Percentiles rank a stretch among this genome's conserved stretches.
Evolutionary conservation across 2,329 filamentous ascomycete genomes (phyloP).

Genomic region (Alternaria novae-zelandiae): DNA sequence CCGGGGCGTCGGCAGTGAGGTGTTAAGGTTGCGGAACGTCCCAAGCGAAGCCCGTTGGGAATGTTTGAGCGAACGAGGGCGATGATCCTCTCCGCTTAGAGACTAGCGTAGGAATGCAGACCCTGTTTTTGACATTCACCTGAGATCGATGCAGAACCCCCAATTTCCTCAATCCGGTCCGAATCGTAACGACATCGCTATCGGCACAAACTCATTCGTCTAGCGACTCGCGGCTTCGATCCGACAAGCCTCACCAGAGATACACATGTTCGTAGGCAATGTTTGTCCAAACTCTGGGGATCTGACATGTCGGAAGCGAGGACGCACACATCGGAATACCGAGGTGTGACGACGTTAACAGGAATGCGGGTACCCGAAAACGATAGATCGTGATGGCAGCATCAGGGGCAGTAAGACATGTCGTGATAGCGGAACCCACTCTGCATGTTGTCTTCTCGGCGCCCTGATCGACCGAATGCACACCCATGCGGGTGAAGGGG

Average conservation of each 20-base stretch:
- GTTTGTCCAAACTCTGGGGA: background rate
- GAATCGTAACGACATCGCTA: background rate
- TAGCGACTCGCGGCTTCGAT: background rate
- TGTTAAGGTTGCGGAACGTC: conserved; percentile 2
- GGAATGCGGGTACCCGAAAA: background rate
- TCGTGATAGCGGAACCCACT: background rate
- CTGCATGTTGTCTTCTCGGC: background rate
- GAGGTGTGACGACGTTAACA: background rate
- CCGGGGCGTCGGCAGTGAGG: background rate
- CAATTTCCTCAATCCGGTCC: background rate
- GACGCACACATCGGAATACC: background rate
- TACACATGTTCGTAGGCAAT: background rate
- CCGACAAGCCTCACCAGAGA: background rate
- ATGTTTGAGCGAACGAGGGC: background rate
- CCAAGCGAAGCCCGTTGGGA: background rate
- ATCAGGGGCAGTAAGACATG: background rate
- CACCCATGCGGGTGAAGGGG: background rate
- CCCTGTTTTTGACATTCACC: background rate
- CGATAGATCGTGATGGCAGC: background rate
- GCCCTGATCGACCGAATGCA: background rate
- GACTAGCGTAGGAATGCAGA: background rate
- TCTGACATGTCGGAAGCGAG: background rate
- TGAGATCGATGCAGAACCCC: background rate
- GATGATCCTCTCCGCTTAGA: background rate
- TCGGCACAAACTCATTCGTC: background rate